Conservation (phyloP, 2,329 filamentous ascomycete species). For the Epichloe brachyelytri region DNA sequence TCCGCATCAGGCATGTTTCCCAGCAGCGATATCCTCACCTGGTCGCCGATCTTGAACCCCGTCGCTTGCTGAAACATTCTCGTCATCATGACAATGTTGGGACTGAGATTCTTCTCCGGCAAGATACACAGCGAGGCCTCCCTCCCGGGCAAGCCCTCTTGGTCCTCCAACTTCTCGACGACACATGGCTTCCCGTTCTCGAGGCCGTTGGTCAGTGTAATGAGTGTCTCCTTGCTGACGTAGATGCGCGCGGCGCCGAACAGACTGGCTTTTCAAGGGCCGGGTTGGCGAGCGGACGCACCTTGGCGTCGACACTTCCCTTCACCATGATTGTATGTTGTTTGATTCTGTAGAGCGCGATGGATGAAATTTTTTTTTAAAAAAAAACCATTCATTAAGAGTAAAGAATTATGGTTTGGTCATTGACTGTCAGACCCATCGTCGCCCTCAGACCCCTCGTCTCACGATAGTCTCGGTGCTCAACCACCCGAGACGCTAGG, state of each 20-base stretch:
- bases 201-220: slow-evolving; percentile 29
- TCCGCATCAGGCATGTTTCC: slow-evolving; percentile 41
- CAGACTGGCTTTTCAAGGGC: slow-evolving; percentile 27
- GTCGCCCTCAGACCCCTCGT: too few relatives aligned
- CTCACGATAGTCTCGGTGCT: too few relatives aligned
- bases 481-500: too few relatives aligned
- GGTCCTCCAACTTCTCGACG: slow-evolving; percentile 21
- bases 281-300: slow-evolving; percentile 28
- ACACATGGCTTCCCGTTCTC: slow-evolving; percentile 31
- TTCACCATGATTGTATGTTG: slow-evolving; percentile 17
- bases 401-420: too few relatives aligned
- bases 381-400: too few relatives aligned
- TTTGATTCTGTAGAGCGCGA: not conserved
- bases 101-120: slow-evolving; percentile 48
- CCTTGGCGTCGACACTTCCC: slow-evolving; percentile 25
- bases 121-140: slow-evolving; percentile 39
- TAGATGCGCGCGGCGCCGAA: slow-evolving; percentile 33
- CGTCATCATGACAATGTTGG: slow-evolving; percentile 58
- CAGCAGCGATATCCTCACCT: slow-evolving; percentile 45
- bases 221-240: slow-evolving; percentile 33
- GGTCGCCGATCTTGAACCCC: slow-evolving; percentile 58
- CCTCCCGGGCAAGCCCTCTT: slow-evolving; percentile 14
- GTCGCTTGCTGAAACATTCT: slow-evolving; percentile 61
- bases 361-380: too few relatives aligned
- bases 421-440: too few relatives aligned